These are phyloP conservation scores for Chrysoporthe deuterocubensis DNA, from an alignment of 2,329 filamentous ascomycete species.

Conservation along the genomic window DNA sequence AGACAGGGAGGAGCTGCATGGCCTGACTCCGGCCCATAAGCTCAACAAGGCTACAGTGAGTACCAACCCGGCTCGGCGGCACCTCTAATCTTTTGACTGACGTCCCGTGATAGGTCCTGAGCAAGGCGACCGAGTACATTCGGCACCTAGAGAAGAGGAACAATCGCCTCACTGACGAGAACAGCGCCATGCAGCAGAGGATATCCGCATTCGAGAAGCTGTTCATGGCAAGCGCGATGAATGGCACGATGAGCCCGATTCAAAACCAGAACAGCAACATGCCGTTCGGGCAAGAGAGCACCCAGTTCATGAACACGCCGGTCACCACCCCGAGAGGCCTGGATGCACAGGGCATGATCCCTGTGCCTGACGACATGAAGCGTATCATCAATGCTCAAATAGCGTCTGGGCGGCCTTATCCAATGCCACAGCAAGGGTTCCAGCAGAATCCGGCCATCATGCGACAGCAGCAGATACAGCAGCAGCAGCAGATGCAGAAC, in stretches of 20 bases:
- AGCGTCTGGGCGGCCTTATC: conserved; percentile 57
- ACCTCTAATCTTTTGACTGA: conserved; percentile 8
- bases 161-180: conserved; percentile 79
- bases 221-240: conserved; percentile 77
- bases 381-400: conserved; percentile 63
- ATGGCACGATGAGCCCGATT: conserved; percentile 58
- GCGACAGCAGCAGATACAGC: conserved; percentile 61
- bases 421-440: conserved; percentile 45
- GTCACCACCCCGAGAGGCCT: conserved; percentile 46
- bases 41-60: conserved; percentile 91
- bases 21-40: conserved; percentile 86
- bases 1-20: conserved; percentile 80
- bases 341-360: conserved; percentile 63
- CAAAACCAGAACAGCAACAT: conserved; percentile 59
- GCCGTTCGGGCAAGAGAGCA: conserved; percentile 51
- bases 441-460: conserved; percentile 49
- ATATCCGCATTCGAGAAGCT: conserved; percentile 78
- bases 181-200: conserved; percentile 75
- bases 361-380: conserved; percentile 69
- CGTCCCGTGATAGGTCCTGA: conserved; percentile 62
- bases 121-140: conserved; percentile 96
- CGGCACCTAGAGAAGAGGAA: conserved; percentile 91
- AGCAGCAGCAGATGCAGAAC: conserved; percentile 53
- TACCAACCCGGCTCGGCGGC: background rate
- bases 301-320: conserved; percentile 49